Evolutionary conservation across 169 alveolate genomes (phyloP).

Genomic region (Amoebophrya sp.): DNA sequence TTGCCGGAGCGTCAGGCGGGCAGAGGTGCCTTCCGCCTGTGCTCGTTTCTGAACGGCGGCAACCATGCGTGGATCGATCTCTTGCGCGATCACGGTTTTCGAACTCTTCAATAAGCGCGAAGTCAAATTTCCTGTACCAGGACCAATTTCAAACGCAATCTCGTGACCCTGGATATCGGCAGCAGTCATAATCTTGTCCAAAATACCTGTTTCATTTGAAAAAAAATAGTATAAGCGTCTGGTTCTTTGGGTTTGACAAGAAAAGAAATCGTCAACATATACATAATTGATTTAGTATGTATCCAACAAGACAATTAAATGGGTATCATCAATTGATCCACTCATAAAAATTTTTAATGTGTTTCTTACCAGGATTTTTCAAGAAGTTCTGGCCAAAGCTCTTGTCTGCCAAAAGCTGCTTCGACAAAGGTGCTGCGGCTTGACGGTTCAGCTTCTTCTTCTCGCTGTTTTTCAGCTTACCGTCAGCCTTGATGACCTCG

Average conservation of each 20-base stretch:
- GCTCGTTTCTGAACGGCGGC: conserved; percentile 95
- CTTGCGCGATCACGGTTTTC: conserved; percentile 93
- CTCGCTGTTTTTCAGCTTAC: neutral
- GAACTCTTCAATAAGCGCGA: conserved; percentile 87
- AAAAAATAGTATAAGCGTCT: too few relatives aligned
- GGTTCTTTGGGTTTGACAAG: too few relatives aligned
- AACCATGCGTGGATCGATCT: conserved; percentile 97
- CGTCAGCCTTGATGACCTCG: neutral
- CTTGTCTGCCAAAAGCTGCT: conserved; percentile 49
- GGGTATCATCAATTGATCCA: too few relatives aligned
- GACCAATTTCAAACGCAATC: conserved; percentile 95
- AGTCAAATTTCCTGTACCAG: conserved; percentile 97
- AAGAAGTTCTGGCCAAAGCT: conserved; percentile 95
- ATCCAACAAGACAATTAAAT: too few relatives aligned
- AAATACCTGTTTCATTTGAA: too few relatives aligned
- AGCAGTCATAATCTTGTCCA: conserved; percentile 88
- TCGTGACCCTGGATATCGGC: conserved; percentile 94
- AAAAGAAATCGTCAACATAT: too few relatives aligned
- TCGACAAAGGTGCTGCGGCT: neutral
- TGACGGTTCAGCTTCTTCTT: neutral
- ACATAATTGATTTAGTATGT: too few relatives aligned
- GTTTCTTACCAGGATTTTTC: conserved; percentile 95
- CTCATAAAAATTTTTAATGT: too few relatives aligned
- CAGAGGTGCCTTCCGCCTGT: conserved; percentile 61
- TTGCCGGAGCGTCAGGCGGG: conserved; percentile 72